phyloP scores from a whole-genome alignment of 2,329 filamentous ascomycete genomes.

The Ophiostoma quercus region DNA sequence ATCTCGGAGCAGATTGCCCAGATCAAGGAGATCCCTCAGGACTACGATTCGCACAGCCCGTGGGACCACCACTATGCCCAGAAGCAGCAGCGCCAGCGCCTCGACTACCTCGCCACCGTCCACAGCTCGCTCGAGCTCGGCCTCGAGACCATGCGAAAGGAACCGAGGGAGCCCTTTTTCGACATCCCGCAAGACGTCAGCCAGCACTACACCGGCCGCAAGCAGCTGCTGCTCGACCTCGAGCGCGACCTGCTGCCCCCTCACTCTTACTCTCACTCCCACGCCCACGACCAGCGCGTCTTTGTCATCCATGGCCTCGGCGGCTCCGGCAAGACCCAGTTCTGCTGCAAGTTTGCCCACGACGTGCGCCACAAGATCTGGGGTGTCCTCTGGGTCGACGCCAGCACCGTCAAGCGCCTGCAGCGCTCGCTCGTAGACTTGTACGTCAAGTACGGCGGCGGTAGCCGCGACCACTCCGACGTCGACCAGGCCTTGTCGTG shows the following conservation, averaged over 20 bases:
- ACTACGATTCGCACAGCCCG: not conserved
- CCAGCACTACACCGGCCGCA: conserved; percentile 11
- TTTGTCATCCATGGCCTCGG: conserved; percentile 19
- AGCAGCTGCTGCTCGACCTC: conserved; percentile 1
- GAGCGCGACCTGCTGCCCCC: not conserved
- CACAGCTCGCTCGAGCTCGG: not conserved
- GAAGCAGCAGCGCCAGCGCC: not conserved
- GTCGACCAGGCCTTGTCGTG: conserved; percentile 9
- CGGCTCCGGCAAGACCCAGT: conserved; percentile 16
- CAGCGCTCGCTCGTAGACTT: not conserved
- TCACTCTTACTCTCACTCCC: not conserved
- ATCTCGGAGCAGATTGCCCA: not conserved
- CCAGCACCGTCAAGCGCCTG: conserved; percentile 6
- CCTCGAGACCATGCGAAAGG: not conserved
- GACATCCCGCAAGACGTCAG: conserved; percentile 15
- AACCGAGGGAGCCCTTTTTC: not conserved
- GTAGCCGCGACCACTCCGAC: not conserved
- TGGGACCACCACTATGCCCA: not conserved
- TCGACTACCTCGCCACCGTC: not conserved
- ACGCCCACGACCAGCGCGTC: not conserved
- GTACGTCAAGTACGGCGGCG: conserved; percentile 3
- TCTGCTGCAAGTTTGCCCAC: conserved; percentile 34
- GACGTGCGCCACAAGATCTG: conserved; percentile 14
- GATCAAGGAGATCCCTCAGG: not conserved
- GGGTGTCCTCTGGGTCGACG: conserved; percentile 17